These are phyloP conservation scores for Escovopsis sp. DNA, from an alignment of 2,329 filamentous ascomycete species.

Conservation along the genomic window DNA sequence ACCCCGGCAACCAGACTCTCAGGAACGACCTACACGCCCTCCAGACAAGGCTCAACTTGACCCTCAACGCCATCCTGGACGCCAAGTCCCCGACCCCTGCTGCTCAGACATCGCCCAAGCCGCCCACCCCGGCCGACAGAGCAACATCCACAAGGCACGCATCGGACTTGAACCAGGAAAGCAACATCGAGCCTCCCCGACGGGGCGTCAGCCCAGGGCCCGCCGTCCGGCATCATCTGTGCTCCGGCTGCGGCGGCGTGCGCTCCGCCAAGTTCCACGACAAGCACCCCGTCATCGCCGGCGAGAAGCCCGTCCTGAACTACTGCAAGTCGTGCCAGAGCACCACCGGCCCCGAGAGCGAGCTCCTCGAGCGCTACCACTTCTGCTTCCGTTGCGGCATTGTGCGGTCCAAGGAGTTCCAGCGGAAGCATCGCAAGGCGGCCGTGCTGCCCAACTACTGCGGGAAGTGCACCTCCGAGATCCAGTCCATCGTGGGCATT, in stretches of 20 bases:
- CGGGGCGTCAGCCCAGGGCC: conserved; percentile 10
- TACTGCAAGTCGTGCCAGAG: conserved; percentile 22
- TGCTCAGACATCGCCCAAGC: neutral
- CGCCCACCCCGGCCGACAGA: too few relatives aligned
- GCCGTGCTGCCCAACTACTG: conserved; percentile 21
- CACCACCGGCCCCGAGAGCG: conserved; percentile 9
- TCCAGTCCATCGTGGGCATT: conserved; percentile 11
- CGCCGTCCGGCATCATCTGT: conserved; percentile 17
- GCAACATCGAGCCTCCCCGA: neutral
- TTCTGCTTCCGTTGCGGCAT: conserved; percentile 25
- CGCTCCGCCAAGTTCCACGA: conserved; percentile 22
- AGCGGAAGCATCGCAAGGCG: conserved; percentile 11
- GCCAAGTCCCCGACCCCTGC: neutral
- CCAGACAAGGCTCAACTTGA: conserved; percentile 16
- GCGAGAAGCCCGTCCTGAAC: conserved; percentile 15
- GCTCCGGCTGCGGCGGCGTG: conserved; percentile 21
- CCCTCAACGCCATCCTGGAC: conserved; percentile 11
- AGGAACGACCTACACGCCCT: conserved; percentile 12
- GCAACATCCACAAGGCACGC: neutral
- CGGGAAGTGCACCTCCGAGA: conserved; percentile 12
- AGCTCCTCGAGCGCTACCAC: conserved; percentile 14
- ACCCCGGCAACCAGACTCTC: conserved; percentile 11
- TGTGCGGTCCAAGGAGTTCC: conserved; percentile 13
- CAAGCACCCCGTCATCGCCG: conserved; percentile 15
- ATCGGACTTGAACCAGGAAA: neutral